phyloP scores from a whole-genome alignment of 768 basidiomycete species.

The Mycena albidolilacea region DNA sequence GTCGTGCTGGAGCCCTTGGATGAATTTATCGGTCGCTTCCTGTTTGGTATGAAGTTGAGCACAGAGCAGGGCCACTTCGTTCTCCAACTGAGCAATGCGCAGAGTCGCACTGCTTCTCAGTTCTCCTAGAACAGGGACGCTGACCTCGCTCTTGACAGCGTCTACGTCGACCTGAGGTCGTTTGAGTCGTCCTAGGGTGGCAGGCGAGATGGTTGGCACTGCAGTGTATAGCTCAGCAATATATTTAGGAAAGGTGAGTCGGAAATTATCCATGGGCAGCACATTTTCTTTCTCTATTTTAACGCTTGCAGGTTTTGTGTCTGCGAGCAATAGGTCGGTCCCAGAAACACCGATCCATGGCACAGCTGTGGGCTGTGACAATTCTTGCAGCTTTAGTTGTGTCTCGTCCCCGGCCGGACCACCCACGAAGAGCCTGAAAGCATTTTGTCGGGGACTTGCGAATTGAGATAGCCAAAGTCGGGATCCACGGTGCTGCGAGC shows the following conservation, averaged over 20 bases:
- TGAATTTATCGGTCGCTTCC: neutral
- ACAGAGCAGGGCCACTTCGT: neutral
- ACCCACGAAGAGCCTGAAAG: neutral
- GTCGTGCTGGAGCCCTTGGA: neutral
- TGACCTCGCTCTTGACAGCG: too few relatives aligned
- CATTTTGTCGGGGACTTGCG: neutral
- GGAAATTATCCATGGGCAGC: neutral
- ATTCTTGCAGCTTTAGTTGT: slow-evolving; percentile 5
- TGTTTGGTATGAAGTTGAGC: neutral
- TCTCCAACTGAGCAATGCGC: slow-evolving; percentile 12
- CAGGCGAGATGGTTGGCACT: too few relatives aligned
- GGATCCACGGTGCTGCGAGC: neutral
- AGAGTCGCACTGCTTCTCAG: neutral
- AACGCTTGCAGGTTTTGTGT: neutral
- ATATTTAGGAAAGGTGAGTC: neutral
- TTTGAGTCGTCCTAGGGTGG: too few relatives aligned
- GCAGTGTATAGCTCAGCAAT: too few relatives aligned
- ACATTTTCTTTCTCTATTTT: slow-evolving; percentile 8
- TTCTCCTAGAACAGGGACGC: too few relatives aligned
- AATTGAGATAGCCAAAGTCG: slow-evolving; percentile 3
- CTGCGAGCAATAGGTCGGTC: neutral
- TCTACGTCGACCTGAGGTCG: too few relatives aligned
- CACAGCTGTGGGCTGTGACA: neutral
- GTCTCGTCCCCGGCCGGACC: neutral
- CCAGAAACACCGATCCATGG: too few relatives aligned